phyloP scores from a whole-genome alignment of 2,329 filamentous ascomycete species.

The Xylariaceae sp. region DNA sequence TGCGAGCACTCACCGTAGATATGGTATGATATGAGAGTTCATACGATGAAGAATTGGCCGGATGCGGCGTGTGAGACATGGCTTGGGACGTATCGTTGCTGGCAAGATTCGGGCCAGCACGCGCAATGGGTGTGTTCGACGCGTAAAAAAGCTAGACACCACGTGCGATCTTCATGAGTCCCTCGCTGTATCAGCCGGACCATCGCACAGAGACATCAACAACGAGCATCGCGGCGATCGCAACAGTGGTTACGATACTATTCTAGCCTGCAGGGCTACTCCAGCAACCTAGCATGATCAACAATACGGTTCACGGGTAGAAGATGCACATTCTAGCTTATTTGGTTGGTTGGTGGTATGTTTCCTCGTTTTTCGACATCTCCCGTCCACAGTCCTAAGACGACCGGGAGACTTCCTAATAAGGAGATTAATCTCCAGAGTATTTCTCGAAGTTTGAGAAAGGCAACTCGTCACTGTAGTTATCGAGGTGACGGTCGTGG shows the following conservation, averaged over 20 bases:
- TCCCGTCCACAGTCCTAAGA: slow-evolving; percentile 45
- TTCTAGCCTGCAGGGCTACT: not conserved
- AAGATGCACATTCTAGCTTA: too few relatives aligned
- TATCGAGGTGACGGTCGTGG: slow-evolving; percentile 58
- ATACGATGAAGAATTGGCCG: not conserved
- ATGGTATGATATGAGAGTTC: not conserved
- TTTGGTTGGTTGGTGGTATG: slow-evolving; percentile 19
- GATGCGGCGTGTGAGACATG: slow-evolving; percentile 5
- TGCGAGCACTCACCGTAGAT: not conserved
- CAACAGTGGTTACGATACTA: not conserved
- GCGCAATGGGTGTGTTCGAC: not conserved
- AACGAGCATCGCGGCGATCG: not conserved
- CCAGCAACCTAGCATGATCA: too few relatives aligned
- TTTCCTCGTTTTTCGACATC: slow-evolving; percentile 60
- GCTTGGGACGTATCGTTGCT: slow-evolving; percentile 13
- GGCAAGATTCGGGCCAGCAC: not conserved
- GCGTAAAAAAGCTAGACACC: not conserved
- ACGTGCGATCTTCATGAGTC: not conserved
- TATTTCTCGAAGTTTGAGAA: slow-evolving; percentile 42
- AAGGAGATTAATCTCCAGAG: slow-evolving; percentile 57
- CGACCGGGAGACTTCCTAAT: slow-evolving; percentile 60
- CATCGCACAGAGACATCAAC: too few relatives aligned
- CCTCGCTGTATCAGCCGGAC: too few relatives aligned
- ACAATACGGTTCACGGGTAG: too few relatives aligned
- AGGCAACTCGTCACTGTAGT: slow-evolving; percentile 60